Evolutionary conservation across 768 basidiomycete species (phyloP).

Genomic region (Lentinula edodes): DNA sequence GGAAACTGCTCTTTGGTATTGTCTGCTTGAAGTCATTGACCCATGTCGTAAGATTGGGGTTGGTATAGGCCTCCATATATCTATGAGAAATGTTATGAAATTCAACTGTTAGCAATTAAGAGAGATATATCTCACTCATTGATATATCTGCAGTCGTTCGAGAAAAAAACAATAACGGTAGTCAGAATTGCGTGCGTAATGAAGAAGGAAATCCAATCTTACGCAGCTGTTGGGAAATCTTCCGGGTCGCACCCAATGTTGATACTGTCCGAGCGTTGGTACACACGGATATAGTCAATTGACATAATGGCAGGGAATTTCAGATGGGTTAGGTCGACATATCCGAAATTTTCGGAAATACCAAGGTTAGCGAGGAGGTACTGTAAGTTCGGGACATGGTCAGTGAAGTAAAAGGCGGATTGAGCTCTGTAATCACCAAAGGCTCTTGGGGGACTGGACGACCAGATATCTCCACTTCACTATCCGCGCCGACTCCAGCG

Average conservation of each 20-base stretch:
- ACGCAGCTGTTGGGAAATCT: constrained; percentile 68
- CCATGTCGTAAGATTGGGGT: constrained; percentile 39
- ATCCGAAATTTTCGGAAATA: constrained; percentile 63
- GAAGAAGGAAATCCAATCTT: constrained; percentile 13
- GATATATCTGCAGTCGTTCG: background rate
- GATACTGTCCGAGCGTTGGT: constrained; percentile 43
- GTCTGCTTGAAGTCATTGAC: constrained; percentile 25
- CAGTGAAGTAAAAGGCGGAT: constrained; percentile 12
- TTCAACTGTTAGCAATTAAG: no score
- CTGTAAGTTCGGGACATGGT: constrained; percentile 21
- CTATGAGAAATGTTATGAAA: constrained; percentile 14
- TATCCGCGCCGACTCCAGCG: constrained; percentile 45
- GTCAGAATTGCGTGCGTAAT: background rate
- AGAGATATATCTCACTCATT: background rate
- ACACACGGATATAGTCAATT: constrained; percentile 81
- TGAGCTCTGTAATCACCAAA: constrained; percentile 38
- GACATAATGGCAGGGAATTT: constrained; percentile 56
- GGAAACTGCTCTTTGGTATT: constrained; percentile 34
- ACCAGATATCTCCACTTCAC: constrained; percentile 43
- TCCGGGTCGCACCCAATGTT: constrained; percentile 69
- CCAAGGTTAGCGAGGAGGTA: constrained; percentile 71
- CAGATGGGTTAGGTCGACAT: constrained; percentile 52
- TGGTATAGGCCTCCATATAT: constrained; percentile 34
- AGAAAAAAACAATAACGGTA: background rate
- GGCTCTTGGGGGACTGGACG: constrained; percentile 68